These are phyloP conservation scores for Xylaria sp. DNA, from an alignment of 2,329 filamentous ascomycete species.

Conservation along the genomic window DNA sequence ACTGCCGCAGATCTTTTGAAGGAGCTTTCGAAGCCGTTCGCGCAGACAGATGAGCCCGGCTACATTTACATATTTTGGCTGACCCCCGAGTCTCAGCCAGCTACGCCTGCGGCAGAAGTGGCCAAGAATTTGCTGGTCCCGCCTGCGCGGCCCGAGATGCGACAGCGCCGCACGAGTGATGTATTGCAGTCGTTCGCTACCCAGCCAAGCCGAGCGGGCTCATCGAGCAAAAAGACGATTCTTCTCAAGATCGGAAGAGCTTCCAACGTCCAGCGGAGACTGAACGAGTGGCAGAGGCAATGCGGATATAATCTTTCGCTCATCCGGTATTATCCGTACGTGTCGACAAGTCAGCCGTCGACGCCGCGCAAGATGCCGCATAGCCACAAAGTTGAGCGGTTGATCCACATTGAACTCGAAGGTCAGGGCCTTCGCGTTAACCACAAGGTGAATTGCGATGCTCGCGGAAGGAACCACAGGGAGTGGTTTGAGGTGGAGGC, in stretches of 20 bases:
- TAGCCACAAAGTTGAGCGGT: constrained; percentile 85
- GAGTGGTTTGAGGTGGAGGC: constrained; percentile 97
- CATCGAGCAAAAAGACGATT: constrained; percentile 66
- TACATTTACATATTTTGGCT: constrained; percentile 99
- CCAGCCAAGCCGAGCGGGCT: constrained; percentile 42
- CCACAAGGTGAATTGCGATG: constrained; percentile 70
- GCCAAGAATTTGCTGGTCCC: constrained; percentile 69
- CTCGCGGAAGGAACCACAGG: constrained; percentile 85
- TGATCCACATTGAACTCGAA: constrained; percentile 90
- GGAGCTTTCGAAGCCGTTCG: constrained; percentile 81
- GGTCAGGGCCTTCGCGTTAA: constrained; percentile 66
- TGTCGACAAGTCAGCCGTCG: constrained; percentile 58
- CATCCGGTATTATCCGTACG: constrained; percentile 91
- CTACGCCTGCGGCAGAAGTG: constrained; percentile 67
- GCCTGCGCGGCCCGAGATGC: constrained; percentile 54
- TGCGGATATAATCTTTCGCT: constrained; percentile 90
- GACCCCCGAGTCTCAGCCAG: constrained; percentile 71
- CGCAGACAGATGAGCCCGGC: constrained; percentile 79
- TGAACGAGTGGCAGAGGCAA: constrained; percentile 94
- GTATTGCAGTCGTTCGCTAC: constrained; percentile 63
- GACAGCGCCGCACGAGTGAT: constrained; percentile 63
- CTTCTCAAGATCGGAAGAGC: constrained; percentile 75
- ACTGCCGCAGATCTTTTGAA: constrained; percentile 76
- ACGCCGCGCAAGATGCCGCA: constrained; percentile 80
- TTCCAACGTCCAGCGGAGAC: constrained; percentile 86